A percentile compares a stretch with the other conserved stretches of the same genome.
Evolutionary conservation across 352 stramenopile species (phyloP).

Genomic region (Pythium monospermum): DNA sequence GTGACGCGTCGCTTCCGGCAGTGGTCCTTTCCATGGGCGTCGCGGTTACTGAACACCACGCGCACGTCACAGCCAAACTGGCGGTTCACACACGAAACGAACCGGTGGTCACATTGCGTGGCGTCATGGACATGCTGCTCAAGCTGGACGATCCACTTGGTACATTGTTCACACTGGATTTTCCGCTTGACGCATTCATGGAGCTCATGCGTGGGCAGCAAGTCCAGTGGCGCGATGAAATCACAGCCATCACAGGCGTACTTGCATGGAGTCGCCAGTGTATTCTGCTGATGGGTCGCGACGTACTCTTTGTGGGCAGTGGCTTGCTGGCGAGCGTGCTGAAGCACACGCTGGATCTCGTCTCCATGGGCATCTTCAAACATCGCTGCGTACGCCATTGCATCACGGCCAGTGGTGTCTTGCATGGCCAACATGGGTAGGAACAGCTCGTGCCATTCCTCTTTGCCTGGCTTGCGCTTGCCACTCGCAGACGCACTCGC

Average conservation of each 20-base stretch:
- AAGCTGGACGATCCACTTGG: constrained; percentile 30
- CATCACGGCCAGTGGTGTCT: constrained; percentile 32
- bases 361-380: not conserved
- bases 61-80: constrained; percentile 44
- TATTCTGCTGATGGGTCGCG: constrained; percentile 37
- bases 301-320: constrained; percentile 52
- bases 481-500: not conserved
- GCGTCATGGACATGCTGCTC: constrained; percentile 28
- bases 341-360: constrained; percentile 34
- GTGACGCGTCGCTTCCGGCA: constrained; percentile 48
- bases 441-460: constrained; percentile 63
- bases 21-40: constrained; percentile 39
- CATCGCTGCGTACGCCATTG: constrained; percentile 24
- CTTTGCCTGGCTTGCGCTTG: constrained; percentile 3
- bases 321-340: constrained; percentile 32
- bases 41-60: constrained; percentile 30
- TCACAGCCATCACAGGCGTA: constrained; percentile 31
- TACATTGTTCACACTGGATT: constrained; percentile 52
- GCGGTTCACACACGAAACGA: constrained; percentile 45
- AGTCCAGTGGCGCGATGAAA: constrained; percentile 46
- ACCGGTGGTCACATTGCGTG: constrained; percentile 27
- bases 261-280: constrained; percentile 32
- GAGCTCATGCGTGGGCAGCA: constrained; percentile 50
- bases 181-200: constrained; percentile 48
- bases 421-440: constrained; percentile 28